Base-by-base conservation (phyloP, 1,284 basidiomycete species). In the Ceratobasidium sp. region DNA sequence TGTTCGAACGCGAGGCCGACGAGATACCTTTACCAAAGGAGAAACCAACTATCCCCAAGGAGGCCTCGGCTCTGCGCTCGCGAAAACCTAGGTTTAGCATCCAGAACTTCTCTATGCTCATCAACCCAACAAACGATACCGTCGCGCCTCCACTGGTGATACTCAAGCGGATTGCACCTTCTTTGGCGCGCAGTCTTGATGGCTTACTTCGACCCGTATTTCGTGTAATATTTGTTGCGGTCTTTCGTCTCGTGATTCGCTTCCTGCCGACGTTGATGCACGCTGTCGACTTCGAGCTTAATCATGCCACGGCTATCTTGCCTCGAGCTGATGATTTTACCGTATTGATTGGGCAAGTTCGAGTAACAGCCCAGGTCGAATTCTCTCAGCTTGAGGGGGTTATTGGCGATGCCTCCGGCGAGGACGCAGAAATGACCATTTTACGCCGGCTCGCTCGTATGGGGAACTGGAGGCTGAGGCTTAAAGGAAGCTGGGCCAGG, bases 241-340 rank as follows among this genome's bases (percentile, higher is more conserved):
- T 54, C 15, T 73, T 80, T 56, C 89, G 89, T 17, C 80, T 90
- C 71, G 81, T 87, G 75, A 91, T 93, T 78, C 86, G 86, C 76
- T 88, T 88, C 82, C 85, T 93, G 0, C 92, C 92, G 20, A 85
- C 86, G 58, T 85, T 93, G 65, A 89, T 89, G 45, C 89, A 91
- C 79, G 87, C 89, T 0, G 81, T 93, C 37, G 89, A 90, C 71
- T 89, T 94, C 64, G 91, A 93, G 78, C 82, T 93, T 1, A 87
- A 89, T 77, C 85, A 85, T 26, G 87, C 88, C 2, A 83, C 85
- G 1, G 80, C 92, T 35, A 87, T 86, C 2, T 87, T 89, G 51
- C 81, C 86, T 20, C 87, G 86, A 28, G 80, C 87, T 17, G 87
- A 88, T 45, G 89, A 88, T 28, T 84, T 86, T 20, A 86, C 87